Evolutionary conservation across 148 eudicot genomes (phyloP), one percentile per base, ranked within the genome.

Genomic region (Chenopodium formosanum): DNA sequence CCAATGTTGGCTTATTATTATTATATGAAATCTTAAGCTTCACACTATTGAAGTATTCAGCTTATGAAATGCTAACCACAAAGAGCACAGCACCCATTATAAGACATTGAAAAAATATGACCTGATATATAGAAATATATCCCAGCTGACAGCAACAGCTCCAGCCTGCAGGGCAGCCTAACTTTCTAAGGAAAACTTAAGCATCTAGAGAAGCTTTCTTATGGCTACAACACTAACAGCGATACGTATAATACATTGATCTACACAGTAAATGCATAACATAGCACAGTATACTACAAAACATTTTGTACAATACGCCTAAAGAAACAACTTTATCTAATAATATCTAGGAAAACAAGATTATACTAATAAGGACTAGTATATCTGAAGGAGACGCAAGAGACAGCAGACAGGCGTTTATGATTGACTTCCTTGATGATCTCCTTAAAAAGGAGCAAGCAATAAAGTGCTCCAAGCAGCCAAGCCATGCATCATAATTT

Each of bases 301-400:
- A 32, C 22, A 4, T 66, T 83, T 74, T 83, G 70, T 79, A 83
- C 85, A 83, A 16, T 53, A 31, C 70, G 69, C 63, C 62, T 78
- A 81, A 9, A 12, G 7, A 40, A 72, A n/a, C 6, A 9, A 77
- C 62, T 16, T 48, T 50, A 50, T 40, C 64, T 47, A 64, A 66
- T 79, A 31, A 50, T 46, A 27, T 16, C 66, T 52, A 79, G 0
- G 20, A 62, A 7, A 56, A 70, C 13, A 70, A 0, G 47, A 40
- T 58, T 48, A 37, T 75, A 75, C 32, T 67, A 67, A 29, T 11
- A 67, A 67, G 34, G 13, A 67, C 14, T 67, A 25, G 20, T 67
- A 16, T 29, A 67, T 29, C 70, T 67, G 14, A 29, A 67, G 34
- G 37, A 11, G 65, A 62, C 9, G 7, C 10, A 20, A 20, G 25